A percentile compares a stretch with the other conserved stretches of the same genome.
These are phyloP conservation scores for Trichophaea hybrida DNA, from an alignment of 2,329 filamentous ascomycete genomes.

Conservation along the genomic window DNA sequence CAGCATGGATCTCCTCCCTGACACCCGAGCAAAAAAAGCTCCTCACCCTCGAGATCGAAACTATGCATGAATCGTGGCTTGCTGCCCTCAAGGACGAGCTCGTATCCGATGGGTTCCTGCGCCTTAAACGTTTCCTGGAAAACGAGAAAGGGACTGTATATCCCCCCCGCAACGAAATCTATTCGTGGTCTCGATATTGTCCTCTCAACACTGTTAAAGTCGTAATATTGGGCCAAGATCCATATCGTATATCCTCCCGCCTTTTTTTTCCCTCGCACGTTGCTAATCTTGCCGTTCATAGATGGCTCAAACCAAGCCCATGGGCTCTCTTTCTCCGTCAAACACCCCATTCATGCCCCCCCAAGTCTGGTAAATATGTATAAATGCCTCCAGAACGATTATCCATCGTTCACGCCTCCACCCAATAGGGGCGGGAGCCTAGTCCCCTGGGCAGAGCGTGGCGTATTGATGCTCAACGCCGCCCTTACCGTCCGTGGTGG, in stretches of 20 bases:
- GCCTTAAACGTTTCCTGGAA: slow-evolving; percentile 75
- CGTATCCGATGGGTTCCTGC: slow-evolving; percentile 61
- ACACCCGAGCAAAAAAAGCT: slow-evolving; percentile 68
- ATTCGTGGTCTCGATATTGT: slow-evolving; percentile 92
- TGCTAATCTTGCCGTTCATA: background rate
- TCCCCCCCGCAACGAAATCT: slow-evolving; percentile 75
- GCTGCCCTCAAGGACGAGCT: slow-evolving; percentile 78
- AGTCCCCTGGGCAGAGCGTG: slow-evolving; percentile 84
- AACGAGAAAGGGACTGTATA: slow-evolving; percentile 64
- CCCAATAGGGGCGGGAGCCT: slow-evolving; percentile 67
- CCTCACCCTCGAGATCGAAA: slow-evolving; percentile 79
- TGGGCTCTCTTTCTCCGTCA: slow-evolving; percentile 88
- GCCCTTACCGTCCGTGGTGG: slow-evolving; percentile 86
- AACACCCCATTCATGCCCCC: slow-evolving; percentile 72
- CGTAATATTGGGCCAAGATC: slow-evolving; percentile 90
- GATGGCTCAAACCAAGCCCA: slow-evolving; percentile 89
- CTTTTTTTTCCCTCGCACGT: background rate
- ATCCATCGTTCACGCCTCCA: slow-evolving; percentile 61
- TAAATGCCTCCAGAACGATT: slow-evolving; percentile 72
- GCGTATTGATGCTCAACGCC: slow-evolving; percentile 86
- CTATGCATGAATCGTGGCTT: slow-evolving; percentile 82
- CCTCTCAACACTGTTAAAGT: slow-evolving; percentile 78
- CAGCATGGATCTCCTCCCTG: slow-evolving; percentile 70
- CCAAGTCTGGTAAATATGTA: slow-evolving; percentile 92
- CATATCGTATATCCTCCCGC: slow-evolving; percentile 45